Evolutionary conservation across 805 yeast genomes (phyloP), one percentile per base, ranked within the genome.

Genomic region (Metschnikowia reukaufii): DNA sequence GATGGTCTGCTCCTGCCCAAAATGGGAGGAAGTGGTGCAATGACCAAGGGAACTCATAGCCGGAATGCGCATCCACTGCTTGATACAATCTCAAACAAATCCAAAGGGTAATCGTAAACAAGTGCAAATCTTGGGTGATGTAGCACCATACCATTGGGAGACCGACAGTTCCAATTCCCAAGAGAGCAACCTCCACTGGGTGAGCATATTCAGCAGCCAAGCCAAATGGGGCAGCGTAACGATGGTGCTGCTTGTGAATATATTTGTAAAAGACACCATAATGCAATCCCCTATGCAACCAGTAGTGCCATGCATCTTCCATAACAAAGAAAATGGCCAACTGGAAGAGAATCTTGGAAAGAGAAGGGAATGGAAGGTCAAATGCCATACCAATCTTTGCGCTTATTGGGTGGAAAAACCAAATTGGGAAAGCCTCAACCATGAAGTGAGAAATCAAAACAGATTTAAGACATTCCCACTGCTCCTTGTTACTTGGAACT

Each of bases 1-100:
- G 98, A 70, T 92, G 98, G 62, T 88, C 97, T 18, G 97, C 97
- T 56, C 98, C 98, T 4, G 97, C 96, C 97, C 98, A 91, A 72
- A 94, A 80, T 40, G 97, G 97, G 51, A 92, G 65, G 70, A 92
- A 82, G 65, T 90, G 89, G 71, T 89, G 94, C 63, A 92, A 77
- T 4, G 97, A 88, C 88, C 95, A 84, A 53, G 99, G 98, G 82
- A 92, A 92, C 66, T 92, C 98, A 70, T 92, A 94, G 49, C 98
- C 99, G 10, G 97, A 90, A 69, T 92, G 99, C 20, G 97, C 86
- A 66, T 92, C 99, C 49, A 92, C 92, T 21, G 99, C 99, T 77
- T 92, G 99, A 75, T 86, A 84, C 58, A 92, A 79, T 69, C 98
- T 82, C 59, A 88, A 70, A 7, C 87, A 76, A 61, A 92, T 86